Percentiles rank a stretch among this genome's conserved stretches.
Conservation (phyloP, 163 green algal genomes). For the Prototheca cutis region DNA sequence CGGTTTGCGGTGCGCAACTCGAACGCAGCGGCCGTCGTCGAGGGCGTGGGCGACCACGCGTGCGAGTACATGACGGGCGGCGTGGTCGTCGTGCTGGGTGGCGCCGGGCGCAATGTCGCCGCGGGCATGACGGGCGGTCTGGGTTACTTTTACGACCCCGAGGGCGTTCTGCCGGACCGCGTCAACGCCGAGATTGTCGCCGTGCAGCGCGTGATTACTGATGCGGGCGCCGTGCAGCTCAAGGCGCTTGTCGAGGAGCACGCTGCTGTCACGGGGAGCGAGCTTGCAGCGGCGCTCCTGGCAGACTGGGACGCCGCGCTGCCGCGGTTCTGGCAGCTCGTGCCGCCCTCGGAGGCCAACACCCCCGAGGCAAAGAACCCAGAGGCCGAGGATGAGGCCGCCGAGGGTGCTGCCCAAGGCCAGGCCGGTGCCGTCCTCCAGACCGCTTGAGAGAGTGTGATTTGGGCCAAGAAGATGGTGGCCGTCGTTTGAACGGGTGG, state of each 20-base stretch:
- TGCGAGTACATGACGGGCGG: slow-evolving; percentile 98
- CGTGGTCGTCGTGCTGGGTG: slow-evolving; percentile 48
- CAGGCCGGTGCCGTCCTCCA: too few relatives aligned
- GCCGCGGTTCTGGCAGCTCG: slow-evolving; percentile 93
- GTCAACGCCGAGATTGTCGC: slow-evolving; percentile 95
- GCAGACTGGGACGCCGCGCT: slow-evolving; percentile 65
- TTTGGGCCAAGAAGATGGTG: too few relatives aligned
- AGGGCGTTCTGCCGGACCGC: slow-evolving; percentile 66
- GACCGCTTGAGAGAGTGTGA: background rate
- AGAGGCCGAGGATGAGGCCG: background rate
- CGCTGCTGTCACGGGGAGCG: slow-evolving; percentile 65
- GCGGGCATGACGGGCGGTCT: slow-evolving; percentile 97
- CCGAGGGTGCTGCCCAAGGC: background rate
- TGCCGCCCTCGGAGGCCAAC: slow-evolving; percentile 87
- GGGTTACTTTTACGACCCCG: slow-evolving; percentile 94
- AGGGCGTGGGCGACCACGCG: slow-evolving; percentile 95
- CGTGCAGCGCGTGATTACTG: slow-evolving; percentile 78
- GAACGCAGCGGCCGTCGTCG: slow-evolving; percentile 82
- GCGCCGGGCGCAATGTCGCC: slow-evolving; percentile 86
- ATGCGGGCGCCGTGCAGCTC: slow-evolving; percentile 78
- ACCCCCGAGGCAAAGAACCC: slow-evolving; percentile 62
- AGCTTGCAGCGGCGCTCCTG: slow-evolving; percentile 67
- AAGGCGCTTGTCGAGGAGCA: slow-evolving; percentile 70
- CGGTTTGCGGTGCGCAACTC: slow-evolving; percentile 91
- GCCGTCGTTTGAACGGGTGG: too few relatives aligned